These are phyloP conservation scores for Ceratobasidium sp. DNA, from an alignment of 1,284 basidiomycete species.

Conservation along the genomic window DNA sequence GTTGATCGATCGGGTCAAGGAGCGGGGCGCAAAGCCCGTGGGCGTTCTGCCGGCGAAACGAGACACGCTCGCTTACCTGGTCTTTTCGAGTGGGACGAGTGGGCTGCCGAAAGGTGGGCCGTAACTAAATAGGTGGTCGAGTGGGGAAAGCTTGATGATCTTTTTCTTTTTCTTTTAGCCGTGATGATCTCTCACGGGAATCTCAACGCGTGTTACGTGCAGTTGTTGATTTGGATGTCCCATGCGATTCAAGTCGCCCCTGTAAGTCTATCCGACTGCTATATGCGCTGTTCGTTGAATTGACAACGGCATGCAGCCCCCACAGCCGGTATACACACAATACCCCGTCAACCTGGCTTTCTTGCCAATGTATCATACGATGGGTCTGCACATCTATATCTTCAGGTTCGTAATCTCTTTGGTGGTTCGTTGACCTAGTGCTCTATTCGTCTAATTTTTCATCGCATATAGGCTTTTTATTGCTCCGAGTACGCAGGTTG, in stretches of 20 bases:
- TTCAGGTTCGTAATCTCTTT: conserved; percentile 58
- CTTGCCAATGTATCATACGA: conserved; percentile 78
- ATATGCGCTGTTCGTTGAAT: not conserved
- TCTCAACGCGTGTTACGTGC: conserved; percentile 66
- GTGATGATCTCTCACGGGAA: conserved; percentile 84
- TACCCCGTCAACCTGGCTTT: conserved; percentile 68
- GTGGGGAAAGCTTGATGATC: not conserved
- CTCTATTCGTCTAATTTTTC: not conserved
- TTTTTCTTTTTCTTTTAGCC: conserved; percentile 61
- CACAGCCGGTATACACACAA: conserved; percentile 59
- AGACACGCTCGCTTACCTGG: conserved; percentile 76
- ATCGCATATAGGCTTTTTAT: conserved; percentile 58
- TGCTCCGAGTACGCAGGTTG: conserved; percentile 64
- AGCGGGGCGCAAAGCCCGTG: conserved; percentile 23
- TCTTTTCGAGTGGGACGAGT: conserved; percentile 84
- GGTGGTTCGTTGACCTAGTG: not conserved
- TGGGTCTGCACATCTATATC: conserved; percentile 69
- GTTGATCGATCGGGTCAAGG: conserved; percentile 33
- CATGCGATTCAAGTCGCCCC: conserved; percentile 37
- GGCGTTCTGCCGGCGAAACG: conserved; percentile 64
- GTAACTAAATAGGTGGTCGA: conserved; percentile 17
- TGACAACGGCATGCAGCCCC: conserved; percentile 57
- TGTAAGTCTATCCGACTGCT: not conserved
- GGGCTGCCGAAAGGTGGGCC: conserved; percentile 78
- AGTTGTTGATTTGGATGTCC: conserved; percentile 57